Conservation (phyloP, 805 yeast species). For the Wickerhamiella shivajii region DNA sequence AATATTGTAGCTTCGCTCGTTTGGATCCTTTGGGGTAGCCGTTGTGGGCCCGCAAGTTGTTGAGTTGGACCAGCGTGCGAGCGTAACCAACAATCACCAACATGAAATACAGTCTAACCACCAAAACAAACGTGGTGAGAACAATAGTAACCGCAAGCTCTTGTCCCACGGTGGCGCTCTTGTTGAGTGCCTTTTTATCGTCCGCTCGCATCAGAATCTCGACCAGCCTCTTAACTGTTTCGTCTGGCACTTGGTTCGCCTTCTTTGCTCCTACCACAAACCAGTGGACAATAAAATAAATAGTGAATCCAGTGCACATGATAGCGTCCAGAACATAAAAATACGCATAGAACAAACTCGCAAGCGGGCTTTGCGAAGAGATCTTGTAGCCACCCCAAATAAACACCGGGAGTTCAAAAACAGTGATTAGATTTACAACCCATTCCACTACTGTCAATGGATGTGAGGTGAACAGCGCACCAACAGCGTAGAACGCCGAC, state of each 20-base stretch:
- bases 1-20: slow-evolving; percentile 20
- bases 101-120: slow-evolving; percentile 39
- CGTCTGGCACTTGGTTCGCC: slow-evolving; percentile 16
- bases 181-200: slow-evolving; percentile 9
- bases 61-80: slow-evolving; percentile 34
- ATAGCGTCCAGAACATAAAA: slow-evolving; percentile 55
- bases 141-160: slow-evolving; percentile 33
- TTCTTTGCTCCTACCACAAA: slow-evolving; percentile 27
- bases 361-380: slow-evolving; percentile 40
- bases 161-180: slow-evolving; percentile 21
- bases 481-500: slow-evolving; percentile 74
- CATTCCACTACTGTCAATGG: slow-evolving; percentile 73
- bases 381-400: slow-evolving; percentile 41
- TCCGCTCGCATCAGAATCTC: slow-evolving; percentile 2
- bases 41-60: slow-evolving; percentile 24
- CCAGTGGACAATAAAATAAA: slow-evolving; percentile 67
- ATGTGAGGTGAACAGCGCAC: slow-evolving; percentile 76
- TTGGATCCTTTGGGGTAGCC: slow-evolving; percentile 23
- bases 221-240: slow-evolving; percentile 7
- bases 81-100: slow-evolving; percentile 42
- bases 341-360: slow-evolving; percentile 47
- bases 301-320: slow-evolving; percentile 50
- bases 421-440: slow-evolving; percentile 56
- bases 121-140: slow-evolving; percentile 33
- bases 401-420: slow-evolving; percentile 49